Percentiles rank a stretch among this genome's conserved stretches.
phyloP scores from a whole-genome alignment of 257 asterid genomes.

The Gentiana macrophylla region DNA sequence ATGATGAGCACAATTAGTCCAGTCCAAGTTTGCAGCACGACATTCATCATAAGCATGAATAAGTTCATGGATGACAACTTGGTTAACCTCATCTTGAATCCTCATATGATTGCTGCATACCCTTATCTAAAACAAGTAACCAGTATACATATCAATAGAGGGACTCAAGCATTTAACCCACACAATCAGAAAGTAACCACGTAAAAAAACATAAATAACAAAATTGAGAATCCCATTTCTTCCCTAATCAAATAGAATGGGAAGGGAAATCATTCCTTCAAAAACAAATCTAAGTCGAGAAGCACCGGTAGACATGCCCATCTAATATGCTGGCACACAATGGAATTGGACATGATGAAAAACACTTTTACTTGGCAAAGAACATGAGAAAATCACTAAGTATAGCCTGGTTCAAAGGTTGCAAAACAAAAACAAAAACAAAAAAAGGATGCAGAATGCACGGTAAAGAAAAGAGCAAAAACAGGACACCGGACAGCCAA shows the following conservation, averaged over 20 bases:
- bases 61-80: slow-evolving; percentile 88
- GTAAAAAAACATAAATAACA: neutral
- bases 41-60: slow-evolving; percentile 94
- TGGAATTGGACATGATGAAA: too few relatives aligned
- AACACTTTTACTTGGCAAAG: too few relatives aligned
- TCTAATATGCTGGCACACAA: too few relatives aligned
- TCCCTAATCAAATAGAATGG: neutral
- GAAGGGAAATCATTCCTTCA: too few relatives aligned
- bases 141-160: neutral
- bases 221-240: neutral
- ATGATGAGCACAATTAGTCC: slow-evolving; percentile 86
- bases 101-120: slow-evolving; percentile 69
- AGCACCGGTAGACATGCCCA: too few relatives aligned
- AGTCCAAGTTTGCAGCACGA: slow-evolving; percentile 70
- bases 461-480: neutral
- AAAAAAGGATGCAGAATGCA: neutral
- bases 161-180: neutral
- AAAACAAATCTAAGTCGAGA: too few relatives aligned
- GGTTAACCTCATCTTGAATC: slow-evolving; percentile 82
- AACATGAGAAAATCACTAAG: too few relatives aligned
- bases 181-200: neutral
- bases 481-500: too few relatives aligned
- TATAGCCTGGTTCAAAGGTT: too few relatives aligned
- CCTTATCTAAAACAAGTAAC: slow-evolving; percentile 28
- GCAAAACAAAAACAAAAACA: neutral